Percentiles rank a stretch among this genome's conserved stretches.
Evolutionary conservation across 2,329 filamentous ascomycete genomes (phyloP).

Genomic region (Leptographium lundbergii): DNA sequence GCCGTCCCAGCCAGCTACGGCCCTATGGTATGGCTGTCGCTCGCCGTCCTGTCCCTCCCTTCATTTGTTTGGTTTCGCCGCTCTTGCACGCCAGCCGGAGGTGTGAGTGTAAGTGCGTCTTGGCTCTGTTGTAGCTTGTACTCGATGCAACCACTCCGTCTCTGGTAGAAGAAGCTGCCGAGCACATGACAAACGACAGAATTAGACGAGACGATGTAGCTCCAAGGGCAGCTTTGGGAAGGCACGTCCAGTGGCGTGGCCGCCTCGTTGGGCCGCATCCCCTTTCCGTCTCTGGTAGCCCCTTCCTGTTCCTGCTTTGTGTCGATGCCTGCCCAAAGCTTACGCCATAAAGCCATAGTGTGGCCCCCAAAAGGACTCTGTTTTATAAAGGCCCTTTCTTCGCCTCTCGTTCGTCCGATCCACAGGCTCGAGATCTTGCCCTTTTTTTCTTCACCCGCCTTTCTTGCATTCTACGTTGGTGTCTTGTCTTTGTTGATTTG

Average conservation of each 20-base stretch:
- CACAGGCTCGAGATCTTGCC: not conserved
- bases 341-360: not conserved
- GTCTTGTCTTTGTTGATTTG: not conserved
- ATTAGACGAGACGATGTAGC: not conserved
- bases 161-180: not conserved
- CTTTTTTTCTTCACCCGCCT: not conserved
- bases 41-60: not conserved
- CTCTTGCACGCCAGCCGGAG: not conserved
- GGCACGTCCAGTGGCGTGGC: not conserved
- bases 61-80: not conserved
- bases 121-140: not conserved
- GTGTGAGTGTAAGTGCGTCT: not conserved
- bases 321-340: not conserved
- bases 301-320: constrained; percentile 1
- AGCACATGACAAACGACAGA: not conserved
- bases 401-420: constrained; percentile 2
- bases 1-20: not conserved
- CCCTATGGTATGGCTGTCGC: not conserved
- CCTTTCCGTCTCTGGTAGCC: not conserved
- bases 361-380: not conserved
- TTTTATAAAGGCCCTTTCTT: not conserved
- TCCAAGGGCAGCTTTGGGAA: not conserved
- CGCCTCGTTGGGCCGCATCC: not conserved
- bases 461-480: not conserved
- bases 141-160: not conserved